These are phyloP conservation scores for Lactifluus subvellereus DNA, from an alignment of 768 basidiomycete species.

Conservation along the genomic window DNA sequence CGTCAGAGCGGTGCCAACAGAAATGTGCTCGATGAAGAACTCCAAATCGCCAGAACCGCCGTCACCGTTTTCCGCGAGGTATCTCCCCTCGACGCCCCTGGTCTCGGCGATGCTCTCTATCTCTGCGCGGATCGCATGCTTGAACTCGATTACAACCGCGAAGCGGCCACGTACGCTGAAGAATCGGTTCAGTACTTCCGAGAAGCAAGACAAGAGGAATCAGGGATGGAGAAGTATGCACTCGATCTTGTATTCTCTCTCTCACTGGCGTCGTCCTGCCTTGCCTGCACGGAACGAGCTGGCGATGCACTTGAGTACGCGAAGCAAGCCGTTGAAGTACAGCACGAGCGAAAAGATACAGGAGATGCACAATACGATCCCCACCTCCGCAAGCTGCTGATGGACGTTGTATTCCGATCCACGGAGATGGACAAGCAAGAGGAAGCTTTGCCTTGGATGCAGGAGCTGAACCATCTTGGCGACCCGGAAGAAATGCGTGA, in stretches of 20 bases:
- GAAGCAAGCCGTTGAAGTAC: conserved; percentile 14
- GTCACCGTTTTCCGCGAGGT: neutral
- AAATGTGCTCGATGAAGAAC: too few relatives aligned
- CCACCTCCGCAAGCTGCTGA: conserved; percentile 2
- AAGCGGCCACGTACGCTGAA: conserved; percentile 14
- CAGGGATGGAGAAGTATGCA: neutral
- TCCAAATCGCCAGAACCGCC: too few relatives aligned
- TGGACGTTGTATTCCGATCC: conserved; percentile 5
- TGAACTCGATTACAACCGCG: conserved; percentile 5
- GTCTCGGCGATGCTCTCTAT: too few relatives aligned
- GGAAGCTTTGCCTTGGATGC: neutral
- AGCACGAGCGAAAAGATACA: neutral
- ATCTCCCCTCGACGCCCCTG: too few relatives aligned
- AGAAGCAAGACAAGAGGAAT: neutral
- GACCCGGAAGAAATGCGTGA: neutral
- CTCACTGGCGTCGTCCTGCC: conserved; percentile 13
- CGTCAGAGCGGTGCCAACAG: too few relatives aligned
- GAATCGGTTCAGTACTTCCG: conserved; percentile 14
- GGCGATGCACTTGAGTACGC: conserved; percentile 5
- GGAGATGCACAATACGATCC: neutral
- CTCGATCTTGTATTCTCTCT: conserved; percentile 13
- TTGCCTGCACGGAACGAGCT: conserved; percentile 10
- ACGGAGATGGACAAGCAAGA: neutral
- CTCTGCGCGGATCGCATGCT: conserved; percentile 10
- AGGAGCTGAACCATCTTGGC: neutral